Conservation (phyloP, 768 basidiomycete genomes). For the Russula sp. region DNA sequence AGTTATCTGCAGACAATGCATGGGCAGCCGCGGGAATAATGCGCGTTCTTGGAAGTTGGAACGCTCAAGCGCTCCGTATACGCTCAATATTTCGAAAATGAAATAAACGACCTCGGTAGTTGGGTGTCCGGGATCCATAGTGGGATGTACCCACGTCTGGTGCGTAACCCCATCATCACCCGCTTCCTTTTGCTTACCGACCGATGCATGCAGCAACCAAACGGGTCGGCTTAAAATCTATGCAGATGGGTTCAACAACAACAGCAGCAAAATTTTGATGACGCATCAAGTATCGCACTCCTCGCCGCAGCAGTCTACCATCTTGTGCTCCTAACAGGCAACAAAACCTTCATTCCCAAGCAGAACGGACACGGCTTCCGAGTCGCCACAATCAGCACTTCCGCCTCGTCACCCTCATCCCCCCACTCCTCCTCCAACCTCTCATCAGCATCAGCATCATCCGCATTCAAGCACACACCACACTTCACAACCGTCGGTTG, state of each 20-base stretch:
- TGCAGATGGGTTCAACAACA: slow-evolving; percentile 43
- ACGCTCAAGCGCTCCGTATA: slow-evolving; percentile 67
- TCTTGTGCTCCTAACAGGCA: slow-evolving; percentile 52
- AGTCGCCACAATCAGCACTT: slow-evolving; percentile 20
- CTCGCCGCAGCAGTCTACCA: slow-evolving; percentile 77
- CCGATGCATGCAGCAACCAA: slow-evolving; percentile 49
- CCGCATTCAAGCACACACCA: no score
- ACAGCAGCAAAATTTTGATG: slow-evolving; percentile 52
- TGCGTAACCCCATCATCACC: slow-evolving; percentile 32
- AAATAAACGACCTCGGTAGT: slow-evolving; percentile 56
- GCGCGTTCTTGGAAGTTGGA: slow-evolving; percentile 70
- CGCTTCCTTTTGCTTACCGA: neutral
- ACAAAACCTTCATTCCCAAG: slow-evolving; percentile 53
- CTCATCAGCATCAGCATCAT: no score
- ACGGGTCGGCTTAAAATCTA: slow-evolving; percentile 69
- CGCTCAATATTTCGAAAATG: slow-evolving; percentile 44
- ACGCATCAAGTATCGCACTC: slow-evolving; percentile 70
- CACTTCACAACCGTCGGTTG: no score
- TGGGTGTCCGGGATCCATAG: slow-evolving; percentile 74
- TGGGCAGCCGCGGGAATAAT: slow-evolving; percentile 85
- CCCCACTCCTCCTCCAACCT: no score
- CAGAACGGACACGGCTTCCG: slow-evolving; percentile 46
- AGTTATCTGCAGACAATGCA: slow-evolving; percentile 40
- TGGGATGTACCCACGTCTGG: slow-evolving; percentile 61
- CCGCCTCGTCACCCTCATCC: slow-evolving; percentile 7